Base-by-base conservation (phyloP, 306 rosid species). In the Cicer judaicum region DNA sequence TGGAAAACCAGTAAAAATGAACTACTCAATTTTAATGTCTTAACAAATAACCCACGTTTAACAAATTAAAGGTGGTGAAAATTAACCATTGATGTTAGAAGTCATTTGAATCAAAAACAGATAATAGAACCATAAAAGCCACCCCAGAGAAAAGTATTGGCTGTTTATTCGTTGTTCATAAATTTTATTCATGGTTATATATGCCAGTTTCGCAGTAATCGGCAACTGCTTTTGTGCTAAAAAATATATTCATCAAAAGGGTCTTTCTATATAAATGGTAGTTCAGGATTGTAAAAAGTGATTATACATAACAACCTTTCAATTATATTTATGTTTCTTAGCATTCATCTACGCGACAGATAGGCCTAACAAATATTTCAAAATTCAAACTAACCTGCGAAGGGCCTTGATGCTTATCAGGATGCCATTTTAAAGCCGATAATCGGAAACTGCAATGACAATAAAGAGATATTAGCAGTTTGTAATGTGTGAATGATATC, bases 401-500 rank as follows among this genome's bases (percentile, higher is more conserved):
- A 75, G 92, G 69, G 84, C 91, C 94, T 71, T 87, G 91, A 82
- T 93, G 97, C 82, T 84, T 89, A 77, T 93, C 98, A 66, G 96
- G 98, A 86, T 91, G 96, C 98, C 97, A 93, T 84, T 91, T 93
- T n/a, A 91, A 82, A 70, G 98, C 97, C 0, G 97, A 88, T 74
- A 84, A 75, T 14, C 89, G 96, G 64, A 89, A 93, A 69, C 98
- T 93, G 84, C 85, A 57, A 52, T 34, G 59, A 15, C 40, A 81
- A 68, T 70, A 34, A 15, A 36, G 39, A 50, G 54, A 29, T 15
- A 10, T 41, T 64, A 41, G 65, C 16, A 12, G 38, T 53, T 64
- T 53, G 55, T 69, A 24, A 55, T 21, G 64, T 64, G 19, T 40
- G 14, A 8, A 39, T 9, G 10, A 29, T 8, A 34, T 52, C 72